Evolutionary conservation across 768 basidiomycete genomes (phyloP), one percentile per base, ranked within the genome.

Genomic region (Hygrophoropsis aurantiaca): DNA sequence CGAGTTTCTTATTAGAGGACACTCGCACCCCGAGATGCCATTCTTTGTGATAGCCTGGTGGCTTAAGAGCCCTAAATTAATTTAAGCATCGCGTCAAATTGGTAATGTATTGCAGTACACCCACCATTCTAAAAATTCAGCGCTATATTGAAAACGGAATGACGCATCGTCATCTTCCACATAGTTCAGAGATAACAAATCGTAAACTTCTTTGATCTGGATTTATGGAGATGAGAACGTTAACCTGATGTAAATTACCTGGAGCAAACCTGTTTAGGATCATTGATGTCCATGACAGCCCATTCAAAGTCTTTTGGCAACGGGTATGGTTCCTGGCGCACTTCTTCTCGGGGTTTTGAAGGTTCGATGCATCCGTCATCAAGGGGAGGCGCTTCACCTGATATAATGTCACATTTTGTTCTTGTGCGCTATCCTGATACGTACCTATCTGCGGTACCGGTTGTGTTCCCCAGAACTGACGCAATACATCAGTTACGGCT

Each of bases 1-100:
- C 93, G 1, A 99, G 79, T 65, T 94, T 97, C 66, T 88, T 87
- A 57, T 86, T 97, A 10, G 89, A 85, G 16, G 82, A 79, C 5
- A 95, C 93, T 19, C 97, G 84, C 16, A 99, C 93, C 25, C 94
- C 97, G 47, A 98, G 69, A 62, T 97, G 94, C 97, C 97, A 98
- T 64, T 95, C 91, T 52, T 85, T 84, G 59, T 81, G 72, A 64
- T 94, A 98, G 2, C 93, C 94, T 20, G 97, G 97, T 24, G 94
- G 93, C 55, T 84, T 90, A 32, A 99, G 73, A 8, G 95, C 95
- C 94, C 94, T 97, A 48, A 4, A 39, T 15, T 44, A 16, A 46
- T 15, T 21, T 49, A 20, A 16, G 42, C 30, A 4, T 5, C 23
- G 10, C 19, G n/a, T 42, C n/a, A n/a, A 37, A 10, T 18, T n/a